Evolutionary conservation across 2,329 filamentous ascomycete genomes (phyloP).

Genomic region (Blastomyces parvus): DNA sequence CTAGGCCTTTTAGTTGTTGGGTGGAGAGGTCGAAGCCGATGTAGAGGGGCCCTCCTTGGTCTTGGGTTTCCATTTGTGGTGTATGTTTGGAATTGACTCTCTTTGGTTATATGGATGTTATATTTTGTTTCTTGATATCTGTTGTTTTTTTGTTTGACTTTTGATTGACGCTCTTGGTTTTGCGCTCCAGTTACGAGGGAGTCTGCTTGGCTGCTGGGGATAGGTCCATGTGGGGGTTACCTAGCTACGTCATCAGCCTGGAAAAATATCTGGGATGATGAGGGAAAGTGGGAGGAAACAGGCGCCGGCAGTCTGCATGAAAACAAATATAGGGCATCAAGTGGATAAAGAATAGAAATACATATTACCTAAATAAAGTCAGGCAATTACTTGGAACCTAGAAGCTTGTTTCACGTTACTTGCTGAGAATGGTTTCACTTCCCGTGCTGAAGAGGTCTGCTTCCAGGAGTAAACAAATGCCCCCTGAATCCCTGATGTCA

Average conservation of each 20-base stretch:
- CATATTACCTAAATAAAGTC: too few relatives aligned
- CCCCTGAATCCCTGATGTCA: too few relatives aligned
- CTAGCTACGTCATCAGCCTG: background rate
- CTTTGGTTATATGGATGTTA: rapidly evolving
- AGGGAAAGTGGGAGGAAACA: too few relatives aligned
- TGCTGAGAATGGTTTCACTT: background rate
- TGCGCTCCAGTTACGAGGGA: background rate
- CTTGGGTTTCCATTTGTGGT: background rate
- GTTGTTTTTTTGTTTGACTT: background rate
- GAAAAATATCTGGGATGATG: background rate
- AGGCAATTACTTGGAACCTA: background rate
- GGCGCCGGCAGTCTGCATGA: background rate
- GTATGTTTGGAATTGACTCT: background rate
- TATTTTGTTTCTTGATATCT: background rate
- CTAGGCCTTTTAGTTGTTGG: constrained; percentile 90
- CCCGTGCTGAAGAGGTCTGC: too few relatives aligned
- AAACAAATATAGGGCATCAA: background rate
- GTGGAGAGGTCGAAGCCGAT: constrained; percentile 94
- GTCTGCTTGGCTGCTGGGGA: background rate
- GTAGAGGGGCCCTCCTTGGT: constrained; percentile 55
- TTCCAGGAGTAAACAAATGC: too few relatives aligned
- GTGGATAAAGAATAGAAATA: too few relatives aligned
- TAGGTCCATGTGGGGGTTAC: background rate
- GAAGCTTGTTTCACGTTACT: background rate
- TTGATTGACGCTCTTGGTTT: background rate